These are phyloP conservation scores for Priceomyces haplophilus DNA, from an alignment of 805 yeast species.

Conservation along the genomic window DNA sequence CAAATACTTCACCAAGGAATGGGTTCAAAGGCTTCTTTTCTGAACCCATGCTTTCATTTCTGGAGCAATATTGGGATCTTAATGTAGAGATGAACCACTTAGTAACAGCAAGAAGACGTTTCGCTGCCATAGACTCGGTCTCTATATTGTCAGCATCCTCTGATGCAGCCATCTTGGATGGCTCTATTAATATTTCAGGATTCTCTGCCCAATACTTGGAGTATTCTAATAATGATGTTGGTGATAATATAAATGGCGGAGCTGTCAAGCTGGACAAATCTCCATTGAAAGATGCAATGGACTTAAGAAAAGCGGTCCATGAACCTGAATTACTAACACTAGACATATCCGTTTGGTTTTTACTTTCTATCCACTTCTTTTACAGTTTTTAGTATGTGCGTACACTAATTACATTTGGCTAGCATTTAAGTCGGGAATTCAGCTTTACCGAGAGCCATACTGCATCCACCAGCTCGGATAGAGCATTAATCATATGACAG, in stretches of 20 bases:
- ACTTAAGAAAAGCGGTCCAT: constrained; percentile 91
- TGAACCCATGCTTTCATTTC: constrained; percentile 88
- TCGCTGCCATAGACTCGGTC: constrained; percentile 44
- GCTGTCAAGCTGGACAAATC: constrained; percentile 93
- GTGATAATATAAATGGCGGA: constrained; percentile 93
- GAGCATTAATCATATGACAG: background rate
- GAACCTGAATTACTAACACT: constrained; percentile 38
- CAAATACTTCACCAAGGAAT: constrained; percentile 89
- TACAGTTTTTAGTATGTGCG: background rate
- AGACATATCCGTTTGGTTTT: constrained; percentile 14
- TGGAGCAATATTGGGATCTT: constrained; percentile 88
- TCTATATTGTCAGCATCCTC: constrained; percentile 37
- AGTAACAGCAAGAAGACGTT: constrained; percentile 77
- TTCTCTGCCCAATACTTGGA: constrained; percentile 97
- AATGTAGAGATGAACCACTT: constrained; percentile 90
- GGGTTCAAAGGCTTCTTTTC: constrained; percentile 98
- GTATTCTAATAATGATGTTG: constrained; percentile 85
- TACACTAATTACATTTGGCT: background rate
- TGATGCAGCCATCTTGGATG: constrained; percentile 49
- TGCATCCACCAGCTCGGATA: background rate
- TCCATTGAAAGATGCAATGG: constrained; percentile 89
- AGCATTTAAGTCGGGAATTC: background rate
- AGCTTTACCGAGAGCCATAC: background rate
- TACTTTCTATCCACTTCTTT: background rate
- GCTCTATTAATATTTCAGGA: constrained; percentile 76